Base-by-base conservation (phyloP, 2,329 filamentous ascomycete genomes). In the Tolypocladium album region DNA sequence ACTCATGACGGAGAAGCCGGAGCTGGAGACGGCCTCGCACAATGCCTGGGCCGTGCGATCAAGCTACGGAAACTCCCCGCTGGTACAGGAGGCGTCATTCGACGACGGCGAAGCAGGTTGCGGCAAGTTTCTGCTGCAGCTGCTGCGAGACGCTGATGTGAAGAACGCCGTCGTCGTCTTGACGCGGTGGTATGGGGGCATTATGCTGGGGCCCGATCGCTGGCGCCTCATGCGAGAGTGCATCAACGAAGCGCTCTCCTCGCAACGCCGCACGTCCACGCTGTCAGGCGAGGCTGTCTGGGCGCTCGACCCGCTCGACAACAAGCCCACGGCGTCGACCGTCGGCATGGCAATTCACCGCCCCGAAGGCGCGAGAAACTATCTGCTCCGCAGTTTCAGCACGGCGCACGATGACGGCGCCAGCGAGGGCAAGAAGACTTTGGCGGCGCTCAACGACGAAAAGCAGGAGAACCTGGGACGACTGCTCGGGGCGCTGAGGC, bases 321-420 rank as follows among this genome's bases (percentile, higher is more conserved):
- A 78, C 71, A 76, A 72, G 57, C 70, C 72, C n/a, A 62, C 67
- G 4, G 73, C 71, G 55, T 71, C 74, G 4, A 72, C 73, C 36
- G 70, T 73, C 20, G 81, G 83, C 1, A 83, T 94, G 73, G 86
- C 89, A 1, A 88, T 93, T 31, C 86, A 92, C 67, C 84, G 84
- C 22, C 87, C 92, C 1, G 86, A 93, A 67, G 81, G 81, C 6
- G 89, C 90, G 13, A 76, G 79, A 58, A 75, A 76, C 56, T 87
- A 85, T 66, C 75, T 85, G 39, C 69, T 84, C 22, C 82, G 77
- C 64, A 82, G 81, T 60, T 91, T 92, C 70, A 78, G 79, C 7
- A 75, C 78, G 8, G 75, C 75, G 0, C 40, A 52, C 13, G 63
- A 57, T 13, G 67, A 62, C 1, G 60, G 62, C 3, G 62, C 58